Percentiles rank a stretch among this genome's conserved stretches.
These are phyloP conservation scores for Epichloe elymi DNA, from an alignment of 2,329 filamentous ascomycete species.

Conservation along the genomic window DNA sequence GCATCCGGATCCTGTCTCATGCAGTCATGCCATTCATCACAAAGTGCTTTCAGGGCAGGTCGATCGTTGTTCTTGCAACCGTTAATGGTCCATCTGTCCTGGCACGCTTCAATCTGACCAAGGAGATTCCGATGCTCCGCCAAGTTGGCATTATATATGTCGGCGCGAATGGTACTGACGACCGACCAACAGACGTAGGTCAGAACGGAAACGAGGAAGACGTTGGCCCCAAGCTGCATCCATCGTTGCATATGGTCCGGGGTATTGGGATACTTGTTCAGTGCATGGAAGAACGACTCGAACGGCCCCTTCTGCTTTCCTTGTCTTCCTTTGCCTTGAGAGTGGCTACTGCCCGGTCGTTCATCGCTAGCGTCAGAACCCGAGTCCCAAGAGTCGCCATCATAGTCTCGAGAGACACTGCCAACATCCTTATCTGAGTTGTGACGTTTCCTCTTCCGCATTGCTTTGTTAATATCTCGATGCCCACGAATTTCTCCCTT, in stretches of 20 bases:
- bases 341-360: conserved; percentile 11
- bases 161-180: conserved; percentile 55
- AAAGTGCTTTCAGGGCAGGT: conserved; percentile 61
- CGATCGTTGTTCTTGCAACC: conserved; percentile 52
- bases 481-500: conserved; percentile 50
- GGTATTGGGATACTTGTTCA: conserved; percentile 45
- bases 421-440: conserved; percentile 39
- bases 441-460: conserved; percentile 41
- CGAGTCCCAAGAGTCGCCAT: conserved; percentile 33
- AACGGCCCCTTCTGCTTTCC: conserved; percentile 14
- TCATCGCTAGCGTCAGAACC: conserved; percentile 31
- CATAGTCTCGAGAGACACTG: conserved; percentile 29
- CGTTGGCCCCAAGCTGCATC: conserved; percentile 49
- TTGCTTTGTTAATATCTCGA: conserved; percentile 22
- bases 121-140: conserved; percentile 56
- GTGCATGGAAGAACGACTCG: conserved; percentile 34
- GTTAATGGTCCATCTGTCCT: conserved; percentile 62
- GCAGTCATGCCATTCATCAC: conserved; percentile 72
- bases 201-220: conserved; percentile 40
- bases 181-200: conserved; percentile 58
- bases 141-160: conserved; percentile 60
- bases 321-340: conserved; percentile 13
- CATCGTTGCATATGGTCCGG: conserved; percentile 47
- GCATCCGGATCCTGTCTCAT: conserved; percentile 73
- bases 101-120: conserved; percentile 61